Evolutionary conservation across 2,329 filamentous ascomycete species (phyloP).

Genomic region (Fusarium citri): DNA sequence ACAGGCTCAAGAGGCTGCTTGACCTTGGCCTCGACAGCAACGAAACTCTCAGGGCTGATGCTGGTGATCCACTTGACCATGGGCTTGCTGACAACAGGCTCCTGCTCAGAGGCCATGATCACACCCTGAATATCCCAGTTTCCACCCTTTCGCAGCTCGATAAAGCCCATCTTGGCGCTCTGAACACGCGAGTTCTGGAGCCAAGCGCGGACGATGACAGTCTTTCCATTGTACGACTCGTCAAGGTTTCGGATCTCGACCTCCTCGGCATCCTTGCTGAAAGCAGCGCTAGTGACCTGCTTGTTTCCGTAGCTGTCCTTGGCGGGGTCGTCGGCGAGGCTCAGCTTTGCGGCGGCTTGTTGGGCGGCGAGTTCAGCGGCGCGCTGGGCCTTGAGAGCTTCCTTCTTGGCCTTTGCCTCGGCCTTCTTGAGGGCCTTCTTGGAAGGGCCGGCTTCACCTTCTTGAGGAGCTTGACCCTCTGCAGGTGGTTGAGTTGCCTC

Average conservation of each 20-base stretch:
- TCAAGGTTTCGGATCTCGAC: slow-evolving; percentile 72
- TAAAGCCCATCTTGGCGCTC: slow-evolving; percentile 90
- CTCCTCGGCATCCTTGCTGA: slow-evolving; percentile 67
- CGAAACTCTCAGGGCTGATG: slow-evolving; percentile 82
- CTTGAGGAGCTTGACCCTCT: slow-evolving; percentile 27
- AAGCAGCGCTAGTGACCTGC: slow-evolving; percentile 61
- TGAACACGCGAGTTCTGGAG: slow-evolving; percentile 90
- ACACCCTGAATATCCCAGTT: slow-evolving; percentile 87
- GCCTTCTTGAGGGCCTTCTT: slow-evolving; percentile 87
- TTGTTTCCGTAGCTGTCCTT: slow-evolving; percentile 82
- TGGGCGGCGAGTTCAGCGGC: slow-evolving; percentile 81
- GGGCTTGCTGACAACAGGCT: slow-evolving; percentile 6
- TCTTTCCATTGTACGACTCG: slow-evolving; percentile 74
- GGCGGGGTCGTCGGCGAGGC: slow-evolving; percentile 73
- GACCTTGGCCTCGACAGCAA: slow-evolving; percentile 83
- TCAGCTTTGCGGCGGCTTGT: slow-evolving; percentile 70
- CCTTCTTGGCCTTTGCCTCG: slow-evolving; percentile 87
- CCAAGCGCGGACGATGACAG: slow-evolving; percentile 81
- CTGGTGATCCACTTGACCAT: slow-evolving; percentile 94
- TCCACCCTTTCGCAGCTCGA: slow-evolving; percentile 82
- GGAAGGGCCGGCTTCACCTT: slow-evolving; percentile 26
- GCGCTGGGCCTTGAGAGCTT: slow-evolving; percentile 80
- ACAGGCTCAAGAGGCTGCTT: slow-evolving; percentile 87
- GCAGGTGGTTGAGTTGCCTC: neutral
- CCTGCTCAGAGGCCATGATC: slow-evolving; percentile 76